Base-by-base conservation (phyloP, 306 rosid species). In the Quercus ilex region DNA sequence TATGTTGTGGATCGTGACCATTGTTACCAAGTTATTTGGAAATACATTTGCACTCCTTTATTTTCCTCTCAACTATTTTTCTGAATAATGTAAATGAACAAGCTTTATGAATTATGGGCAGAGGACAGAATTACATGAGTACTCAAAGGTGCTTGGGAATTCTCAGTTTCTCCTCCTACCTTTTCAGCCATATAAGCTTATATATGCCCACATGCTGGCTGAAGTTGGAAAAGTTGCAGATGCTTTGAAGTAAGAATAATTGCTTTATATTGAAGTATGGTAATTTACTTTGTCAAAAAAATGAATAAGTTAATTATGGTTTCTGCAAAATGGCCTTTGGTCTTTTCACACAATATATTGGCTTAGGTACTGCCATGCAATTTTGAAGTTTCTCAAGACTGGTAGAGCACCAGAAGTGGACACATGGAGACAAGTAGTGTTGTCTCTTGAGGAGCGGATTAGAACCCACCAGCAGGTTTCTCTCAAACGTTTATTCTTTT, bases 41-140 rank as follows among this genome's bases (percentile, higher is more conserved):
- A 19, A 31, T 65, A 7, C 35, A 23, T 67, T 35, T 35, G 7
- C 15, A 35, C 49, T 18, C 26, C n/a, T 31, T 2, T 6, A 8
- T 18, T 67, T 67, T 67, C 38, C 71, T 25, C 7, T 35, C 15
- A 19, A 13, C 71, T 19, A 33, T 23, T 67, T 67, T 67, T 67
- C 52, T 35, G 25, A 35, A 19, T 67, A 19, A 35, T 14, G 3
- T 43, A 51, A 67, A 71, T 38, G 55, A 51, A 59, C 8, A 31
- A 59, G 60, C 78, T 74, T 49, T 73, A 11, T 35, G 38, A 60
- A 49, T 79, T 78, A 53, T 89, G 87, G 88, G 65, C 94, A 95
- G 98, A 92, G 97, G 88, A 94, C 97, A 0, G 97, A 94, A 78
- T 81, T 94, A 69, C 92, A 92, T 4, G 98, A 94, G 83, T 92